Conservation (phyloP, 2,329 filamentous ascomycete genomes). For the Epichloe hybrida region DNA sequence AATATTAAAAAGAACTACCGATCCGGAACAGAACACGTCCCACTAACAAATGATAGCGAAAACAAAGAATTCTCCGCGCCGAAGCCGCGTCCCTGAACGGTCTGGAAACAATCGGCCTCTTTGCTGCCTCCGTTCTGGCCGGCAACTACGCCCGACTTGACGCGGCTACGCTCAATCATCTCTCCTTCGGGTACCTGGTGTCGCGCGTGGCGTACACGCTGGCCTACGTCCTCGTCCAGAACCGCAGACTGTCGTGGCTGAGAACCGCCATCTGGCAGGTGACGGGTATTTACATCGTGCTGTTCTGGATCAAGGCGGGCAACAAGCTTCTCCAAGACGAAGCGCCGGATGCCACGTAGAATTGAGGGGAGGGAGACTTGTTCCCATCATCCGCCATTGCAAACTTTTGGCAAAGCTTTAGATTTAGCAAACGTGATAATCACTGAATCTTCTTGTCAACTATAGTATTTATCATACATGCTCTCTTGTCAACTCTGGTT, state of each 20-base stretch:
- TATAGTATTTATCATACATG: too few species aligned
- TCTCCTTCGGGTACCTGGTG: slow-evolving; percentile 26
- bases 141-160: slow-evolving; percentile 30
- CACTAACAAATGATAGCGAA: slow-evolving; percentile 21
- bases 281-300: slow-evolving; percentile 19
- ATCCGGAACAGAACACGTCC: too few species aligned
- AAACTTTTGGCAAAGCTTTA: too few species aligned
- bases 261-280: slow-evolving; percentile 26
- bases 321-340: slow-evolving; percentile 6
- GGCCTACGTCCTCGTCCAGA: slow-evolving; percentile 29
- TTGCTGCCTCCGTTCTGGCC: slow-evolving; percentile 29
- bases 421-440: too few species aligned
- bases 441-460: too few species aligned
- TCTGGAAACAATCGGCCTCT: slow-evolving; percentile 31
- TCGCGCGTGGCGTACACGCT: slow-evolving; percentile 27
- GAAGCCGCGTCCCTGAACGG: slow-evolving; percentile 35
- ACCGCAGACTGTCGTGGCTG: slow-evolving; percentile 23
- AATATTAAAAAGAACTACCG: too few species aligned
- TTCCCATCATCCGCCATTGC: too few species aligned
- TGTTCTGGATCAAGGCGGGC: slow-evolving; percentile 30
- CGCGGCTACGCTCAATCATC: slow-evolving; percentile 22
- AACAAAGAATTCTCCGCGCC: slow-evolving; percentile 40
- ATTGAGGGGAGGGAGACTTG: too few species aligned
- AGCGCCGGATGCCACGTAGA: too few species aligned
- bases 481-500: background rate